A percentile compares a stretch with the other conserved stretches of the same genome.
Evolutionary conservation across 2,329 filamentous ascomycete species (phyloP).

Genomic region (Pseudogymnoascus sp.): DNA sequence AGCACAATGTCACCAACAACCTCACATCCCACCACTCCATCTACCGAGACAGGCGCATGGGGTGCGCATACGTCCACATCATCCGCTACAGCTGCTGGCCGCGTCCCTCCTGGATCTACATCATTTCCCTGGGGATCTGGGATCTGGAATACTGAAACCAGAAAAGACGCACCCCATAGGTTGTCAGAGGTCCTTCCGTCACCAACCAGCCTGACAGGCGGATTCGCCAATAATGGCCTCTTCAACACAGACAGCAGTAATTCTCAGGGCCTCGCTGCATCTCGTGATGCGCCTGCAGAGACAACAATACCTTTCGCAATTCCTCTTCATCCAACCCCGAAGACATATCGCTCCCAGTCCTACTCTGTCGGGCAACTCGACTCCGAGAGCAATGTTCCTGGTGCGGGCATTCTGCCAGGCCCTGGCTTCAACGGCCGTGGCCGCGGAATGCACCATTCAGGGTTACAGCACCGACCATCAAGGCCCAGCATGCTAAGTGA

Average conservation of each 20-base stretch:
- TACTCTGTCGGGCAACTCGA: conserved; percentile 93
- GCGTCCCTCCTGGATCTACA: conserved; percentile 36
- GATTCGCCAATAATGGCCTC: conserved; percentile 32
- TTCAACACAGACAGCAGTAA: conserved; percentile 45
- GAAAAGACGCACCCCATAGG: conserved; percentile 70
- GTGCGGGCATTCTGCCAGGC: conserved; percentile 18
- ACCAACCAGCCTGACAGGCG: conserved; percentile 54
- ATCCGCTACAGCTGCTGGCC: conserved; percentile 35
- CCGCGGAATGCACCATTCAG: conserved; percentile 51
- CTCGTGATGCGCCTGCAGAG: conserved; percentile 48
- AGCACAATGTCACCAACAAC: conserved; percentile 70
- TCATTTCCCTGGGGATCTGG: conserved; percentile 68
- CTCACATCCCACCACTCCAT: conserved; percentile 76
- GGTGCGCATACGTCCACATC: conserved; percentile 45
- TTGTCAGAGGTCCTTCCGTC: conserved; percentile 70
- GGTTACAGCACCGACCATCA: conserved; percentile 74
- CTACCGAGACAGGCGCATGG: conserved; percentile 58
- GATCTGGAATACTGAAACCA: conserved; percentile 72
- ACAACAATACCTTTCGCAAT: conserved; percentile 78
- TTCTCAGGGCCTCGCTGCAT: conserved; percentile 44
- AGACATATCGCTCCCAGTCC: conserved; percentile 90
- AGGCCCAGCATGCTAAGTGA: conserved; percentile 70
- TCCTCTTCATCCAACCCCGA: conserved; percentile 81
- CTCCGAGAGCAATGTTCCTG: conserved; percentile 43
- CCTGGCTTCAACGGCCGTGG: conserved; percentile 23